Conservation (phyloP, 202 grass and related monocot genomes). For the Setaria italica region DNA sequence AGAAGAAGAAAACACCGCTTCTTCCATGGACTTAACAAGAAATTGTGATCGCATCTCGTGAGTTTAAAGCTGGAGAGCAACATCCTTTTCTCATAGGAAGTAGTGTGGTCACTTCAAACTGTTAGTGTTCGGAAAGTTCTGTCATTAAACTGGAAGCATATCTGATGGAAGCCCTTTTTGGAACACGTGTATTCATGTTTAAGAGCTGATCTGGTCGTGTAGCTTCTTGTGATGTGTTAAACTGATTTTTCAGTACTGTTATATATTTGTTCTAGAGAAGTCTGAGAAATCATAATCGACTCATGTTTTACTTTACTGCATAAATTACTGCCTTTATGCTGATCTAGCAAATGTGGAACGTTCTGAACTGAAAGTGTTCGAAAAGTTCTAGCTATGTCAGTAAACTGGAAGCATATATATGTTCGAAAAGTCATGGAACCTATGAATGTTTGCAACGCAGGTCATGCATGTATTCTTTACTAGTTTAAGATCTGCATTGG, state of each 20-base stretch:
- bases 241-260: neutral
- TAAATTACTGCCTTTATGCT: neutral
- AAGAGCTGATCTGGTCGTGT: neutral
- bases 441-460: neutral
- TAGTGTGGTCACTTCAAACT: neutral
- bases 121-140: neutral
- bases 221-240: neutral
- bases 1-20: conserved; percentile 87
- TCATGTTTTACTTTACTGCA: neutral
- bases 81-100: neutral
- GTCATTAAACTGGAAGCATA: neutral
- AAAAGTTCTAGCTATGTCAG: neutral
- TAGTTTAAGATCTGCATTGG: neutral
- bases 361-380: neutral
- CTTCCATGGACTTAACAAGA: conserved; percentile 90
- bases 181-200: neutral
- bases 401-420: neutral
- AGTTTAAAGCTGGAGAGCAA: neutral
- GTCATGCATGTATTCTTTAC: neutral
- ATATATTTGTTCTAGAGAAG: neutral
- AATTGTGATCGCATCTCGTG: conserved; percentile 23
- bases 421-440: neutral
- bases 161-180: neutral
- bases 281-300: neutral
- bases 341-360: neutral